Evolutionary conservation across 176 grass and related monocot species (phyloP), one percentile per base, ranked within the genome.

Genomic region (Avena atlantica): DNA sequence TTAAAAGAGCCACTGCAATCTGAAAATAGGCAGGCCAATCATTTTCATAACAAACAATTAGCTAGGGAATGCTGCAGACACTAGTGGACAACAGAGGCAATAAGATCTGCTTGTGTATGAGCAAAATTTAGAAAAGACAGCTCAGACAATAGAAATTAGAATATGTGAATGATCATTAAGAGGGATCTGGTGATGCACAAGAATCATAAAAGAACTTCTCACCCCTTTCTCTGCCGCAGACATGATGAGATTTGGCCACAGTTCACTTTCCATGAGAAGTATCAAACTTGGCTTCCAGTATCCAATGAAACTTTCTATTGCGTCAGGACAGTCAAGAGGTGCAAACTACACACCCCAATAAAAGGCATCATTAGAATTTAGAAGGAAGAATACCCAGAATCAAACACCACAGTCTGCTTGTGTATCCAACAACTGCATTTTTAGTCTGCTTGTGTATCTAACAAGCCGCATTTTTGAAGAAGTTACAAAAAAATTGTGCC

Each of bases 231-330:
- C 73, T 73, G 97, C 64, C 56, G 94, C 92, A 70, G 87, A 92
- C 57, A 98, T 47, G 42, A 99, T 93, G 87, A 99, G 97, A 84
- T 96, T 96, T 78, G 97, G 94, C 94, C 97, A 99, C 57, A 96
- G 89, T 86, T 99, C 94, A 87, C 92, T 99, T 86, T 99, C 97
- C 88, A 99, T 91, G 84, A 99, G 87, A 89, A 96, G 87, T 66
- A 93, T 78, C 23, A 91, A 77, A 81, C 78, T 79, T 67, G 97
- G 97, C 14, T 94, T 87, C 97, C 94, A 99, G 78, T 99, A 91
- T 69, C 79, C 72, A 69, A 98, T 82, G 84, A 98, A 92, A 67
- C 78, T 93, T 52, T 91, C 76, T 72, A 96, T 74, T 80, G 81
- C 92, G 17, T 53, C 78, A 17, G 92, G 94, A 52, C 76, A 92